Percentiles rank a stretch among this genome's conserved stretches.
These are phyloP conservation scores for Passiflora organensis DNA, from an alignment of 345 rosid species.

Conservation along the genomic window DNA sequence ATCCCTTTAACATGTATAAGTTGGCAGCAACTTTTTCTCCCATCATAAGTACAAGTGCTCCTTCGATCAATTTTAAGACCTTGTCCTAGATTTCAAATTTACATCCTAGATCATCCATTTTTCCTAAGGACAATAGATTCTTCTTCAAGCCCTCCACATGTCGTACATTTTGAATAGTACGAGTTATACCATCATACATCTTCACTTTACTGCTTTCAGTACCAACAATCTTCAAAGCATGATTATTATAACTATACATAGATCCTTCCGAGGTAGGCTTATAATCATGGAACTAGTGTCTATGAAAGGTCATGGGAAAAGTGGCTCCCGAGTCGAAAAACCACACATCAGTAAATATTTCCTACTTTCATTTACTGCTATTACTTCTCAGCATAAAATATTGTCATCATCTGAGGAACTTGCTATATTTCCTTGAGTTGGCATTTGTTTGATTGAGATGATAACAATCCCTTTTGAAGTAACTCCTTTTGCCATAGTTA, in stretches of 20 bases:
- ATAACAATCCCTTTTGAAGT: neutral
- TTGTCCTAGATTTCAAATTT: neutral
- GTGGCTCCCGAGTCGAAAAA: neutral
- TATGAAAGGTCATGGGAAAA: neutral
- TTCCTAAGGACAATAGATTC: neutral
- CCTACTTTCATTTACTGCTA: neutral
- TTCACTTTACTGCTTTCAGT: neutral
- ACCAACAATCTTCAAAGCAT: neutral
- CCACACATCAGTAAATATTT: neutral
- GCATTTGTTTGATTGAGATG: neutral
- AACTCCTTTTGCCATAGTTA: neutral
- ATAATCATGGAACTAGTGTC: conserved; percentile 3
- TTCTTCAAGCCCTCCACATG: neutral
- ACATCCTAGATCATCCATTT: neutral
- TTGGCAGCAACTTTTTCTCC: neutral
- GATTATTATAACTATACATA: neutral
- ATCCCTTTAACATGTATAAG: neutral
- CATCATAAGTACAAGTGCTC: neutral
- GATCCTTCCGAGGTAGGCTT: conserved; percentile 3
- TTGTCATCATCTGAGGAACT: neutral
- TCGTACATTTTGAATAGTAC: neutral
- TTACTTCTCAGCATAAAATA: neutral
- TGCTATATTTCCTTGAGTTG: neutral
- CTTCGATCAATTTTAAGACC: neutral
- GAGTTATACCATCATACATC: neutral